Percentiles rank a stretch among this genome's conserved stretches.
Evolutionary conservation across 2,329 filamentous ascomycete species (phyloP).

Genomic region (Talaromyces piceae): DNA sequence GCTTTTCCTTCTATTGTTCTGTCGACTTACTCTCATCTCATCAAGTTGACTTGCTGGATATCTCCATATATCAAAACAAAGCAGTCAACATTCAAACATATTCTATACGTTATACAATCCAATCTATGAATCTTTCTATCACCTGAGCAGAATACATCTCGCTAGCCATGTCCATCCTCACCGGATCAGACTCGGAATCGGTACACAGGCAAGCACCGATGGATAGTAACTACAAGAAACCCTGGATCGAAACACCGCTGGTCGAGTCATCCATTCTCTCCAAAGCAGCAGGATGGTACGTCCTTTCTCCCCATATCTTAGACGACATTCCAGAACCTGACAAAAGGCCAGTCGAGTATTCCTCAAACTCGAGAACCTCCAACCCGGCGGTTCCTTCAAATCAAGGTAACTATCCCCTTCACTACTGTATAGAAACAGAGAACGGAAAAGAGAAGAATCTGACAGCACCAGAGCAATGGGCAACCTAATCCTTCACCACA

Average conservation of each 20-base stretch:
- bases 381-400: conserved; percentile 82
- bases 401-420: conserved; percentile 41
- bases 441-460: background rate
- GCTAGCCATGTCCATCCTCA: background rate
- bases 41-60: no score
- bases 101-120: no score
- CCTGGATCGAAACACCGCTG: conserved; percentile 67
- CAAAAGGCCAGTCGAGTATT: conserved; percentile 55
- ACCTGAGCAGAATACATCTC: no score
- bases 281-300: conserved; percentile 63
- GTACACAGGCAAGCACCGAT: background rate
- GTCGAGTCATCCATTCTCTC: conserved; percentile 61
- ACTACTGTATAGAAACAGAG: background rate
- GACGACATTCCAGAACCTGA: background rate
- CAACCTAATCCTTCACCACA: conserved; percentile 55
- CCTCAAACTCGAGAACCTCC: conserved; percentile 77
- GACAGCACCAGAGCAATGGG: conserved; percentile 51
- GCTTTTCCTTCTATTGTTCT: no score
- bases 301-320: no score
- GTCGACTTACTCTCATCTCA: no score
- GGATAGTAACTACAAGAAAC: conserved; percentile 23
- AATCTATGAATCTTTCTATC: no score
- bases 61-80: no score
- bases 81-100: no score
- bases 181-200: background rate